Conservation (phyloP, 2,329 filamentous ascomycete genomes). For the Ramularia endophylla region DNA sequence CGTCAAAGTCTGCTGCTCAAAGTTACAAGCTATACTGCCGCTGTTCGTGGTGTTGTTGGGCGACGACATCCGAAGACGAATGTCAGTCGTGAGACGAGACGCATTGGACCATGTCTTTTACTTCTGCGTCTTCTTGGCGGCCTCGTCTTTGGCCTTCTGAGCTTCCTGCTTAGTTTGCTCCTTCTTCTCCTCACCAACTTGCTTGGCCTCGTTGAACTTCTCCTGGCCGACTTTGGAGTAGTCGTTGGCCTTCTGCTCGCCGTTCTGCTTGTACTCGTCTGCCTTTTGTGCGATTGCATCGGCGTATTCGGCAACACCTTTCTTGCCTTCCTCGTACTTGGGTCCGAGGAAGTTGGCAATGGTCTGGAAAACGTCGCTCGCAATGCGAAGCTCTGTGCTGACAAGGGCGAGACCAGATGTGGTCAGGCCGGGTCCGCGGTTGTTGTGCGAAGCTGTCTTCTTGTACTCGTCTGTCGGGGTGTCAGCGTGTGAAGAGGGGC, state of each 20-base stretch:
- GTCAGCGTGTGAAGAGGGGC: constrained; percentile 8
- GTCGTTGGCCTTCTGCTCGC: constrained; percentile 23
- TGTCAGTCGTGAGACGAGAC: too few relatives aligned
- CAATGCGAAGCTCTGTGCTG: constrained; percentile 31
- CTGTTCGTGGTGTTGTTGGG: too few relatives aligned
- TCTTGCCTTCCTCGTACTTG: constrained; percentile 31
- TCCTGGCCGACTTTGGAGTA: constrained; percentile 21
- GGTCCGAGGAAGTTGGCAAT: constrained; percentile 29
- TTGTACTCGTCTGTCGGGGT: constrained; percentile 30
- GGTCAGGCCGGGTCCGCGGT: constrained; percentile 24
- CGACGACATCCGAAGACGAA: too few relatives aligned
- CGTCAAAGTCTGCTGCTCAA: too few relatives aligned
- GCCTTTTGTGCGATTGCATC: constrained; percentile 22
- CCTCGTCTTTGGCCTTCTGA: constrained; percentile 13
- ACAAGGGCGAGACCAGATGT: constrained; percentile 29
- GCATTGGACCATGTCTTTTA: too few relatives aligned
- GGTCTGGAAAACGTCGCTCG: constrained; percentile 28
- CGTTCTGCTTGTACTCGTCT: constrained; percentile 22
- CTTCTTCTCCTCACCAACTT: constrained; percentile 24
- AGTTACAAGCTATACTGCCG: too few relatives aligned
- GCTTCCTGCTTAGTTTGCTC: constrained; percentile 23
- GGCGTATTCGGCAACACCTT: constrained; percentile 28
- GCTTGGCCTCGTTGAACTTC: constrained; percentile 25
- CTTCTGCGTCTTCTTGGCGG: constrained; percentile 18
- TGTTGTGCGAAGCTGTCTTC: constrained; percentile 31